Base-by-base conservation (phyloP, 495 filamentous ascomycete genomes). In the Neurospora sp. region DNA sequence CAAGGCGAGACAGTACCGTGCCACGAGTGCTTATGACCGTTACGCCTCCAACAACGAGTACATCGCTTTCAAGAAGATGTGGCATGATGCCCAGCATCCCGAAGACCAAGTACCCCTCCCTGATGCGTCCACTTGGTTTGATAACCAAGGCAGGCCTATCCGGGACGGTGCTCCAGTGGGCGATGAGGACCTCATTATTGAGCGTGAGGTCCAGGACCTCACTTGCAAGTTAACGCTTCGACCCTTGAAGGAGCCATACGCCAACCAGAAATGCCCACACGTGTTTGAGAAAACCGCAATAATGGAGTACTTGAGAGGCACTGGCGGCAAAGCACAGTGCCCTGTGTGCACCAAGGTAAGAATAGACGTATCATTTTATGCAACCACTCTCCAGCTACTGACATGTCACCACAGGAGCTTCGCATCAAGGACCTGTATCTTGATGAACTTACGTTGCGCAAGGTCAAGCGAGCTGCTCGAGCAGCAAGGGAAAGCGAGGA, bases 41-140 rank as follows among this genome's bases (percentile, higher is more conserved):
- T 97, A 97, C 82, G 88, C 89, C n/a, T 76, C 85, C 10, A 87
- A 96, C 81, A 94, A 95, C 81, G 85, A 90, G 74, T 97, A 97
- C 84, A 85, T 91, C 72, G 85, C 86, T 38, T 97, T 97, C 87
- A 91, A 92, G 79, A 87, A 87, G 66, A 84, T 90, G 23, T 90
- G 95, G 74, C 92, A 96, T 81, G 92, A 96, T 75, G 89, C 93
- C 20, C 86, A 88, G 72, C 86, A 94, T 78, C 88, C 86, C 4
- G 87, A 86, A 39, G 88, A 92, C 66, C 87, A 90, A 41, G 87
- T 87, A 16, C 89, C 90, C 0, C 76, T 94, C 20, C 91, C 93
- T 0, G 87, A 92, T 74, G 82, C 91, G 0, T 89, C 89, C 27
- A 90, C 88, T 16, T 96, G 93, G 93, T 96, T 96, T 79, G 78